Evolutionary conservation across 768 basidiomycete genomes (phyloP), one percentile per base, ranked within the genome.

Genomic region (Suillus plorans): DNA sequence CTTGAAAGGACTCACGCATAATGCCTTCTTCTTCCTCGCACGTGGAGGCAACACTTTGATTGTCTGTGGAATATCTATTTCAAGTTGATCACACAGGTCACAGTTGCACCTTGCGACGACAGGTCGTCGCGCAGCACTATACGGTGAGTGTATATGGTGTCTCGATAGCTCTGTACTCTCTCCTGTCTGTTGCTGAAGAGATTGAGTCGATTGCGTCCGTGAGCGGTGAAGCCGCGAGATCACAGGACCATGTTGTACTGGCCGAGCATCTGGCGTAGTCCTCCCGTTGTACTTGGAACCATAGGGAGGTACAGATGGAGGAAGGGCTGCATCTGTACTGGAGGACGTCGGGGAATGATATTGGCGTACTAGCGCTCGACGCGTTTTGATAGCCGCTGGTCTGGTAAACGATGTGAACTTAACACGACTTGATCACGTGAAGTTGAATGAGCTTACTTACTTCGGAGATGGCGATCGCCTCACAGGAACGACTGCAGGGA

Each of bases 381-480:
- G 58, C 20, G 25, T 3, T 31, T 8, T 42, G 6, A 4, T 20
- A 59, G n/a, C 18, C 25, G 18, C 4, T 28, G 58, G 58, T 59
- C 39, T 59, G 41, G 12, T 20, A 42, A 42, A 10, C 9, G 16
- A 41, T 10, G 18, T 28, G 22, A 39, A 39, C 10, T 39, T 39
- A 37, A 37, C 1, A 39, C 4, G 7, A 25, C 37, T 39, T 25
- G 18, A 42, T 59, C 39, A 28, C 58, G 18, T 59, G 58, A 10
- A 42, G 58, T 31, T 6, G 58, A 42, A 18, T 55, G 31, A 20
- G n/a, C 28, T 28, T 28, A 3, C 58, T 59, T 42, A 59, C 58
- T 59, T 59, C 1, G 58, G 58, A 42, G 58, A 59, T 59, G 58
- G 58, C 6, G 58, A 59, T 28, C 58, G 58, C 12, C 58, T 42